Conservation (phyloP, 2,329 filamentous ascomycete species). For the Colletotrichum gloeosporioides region DNA sequence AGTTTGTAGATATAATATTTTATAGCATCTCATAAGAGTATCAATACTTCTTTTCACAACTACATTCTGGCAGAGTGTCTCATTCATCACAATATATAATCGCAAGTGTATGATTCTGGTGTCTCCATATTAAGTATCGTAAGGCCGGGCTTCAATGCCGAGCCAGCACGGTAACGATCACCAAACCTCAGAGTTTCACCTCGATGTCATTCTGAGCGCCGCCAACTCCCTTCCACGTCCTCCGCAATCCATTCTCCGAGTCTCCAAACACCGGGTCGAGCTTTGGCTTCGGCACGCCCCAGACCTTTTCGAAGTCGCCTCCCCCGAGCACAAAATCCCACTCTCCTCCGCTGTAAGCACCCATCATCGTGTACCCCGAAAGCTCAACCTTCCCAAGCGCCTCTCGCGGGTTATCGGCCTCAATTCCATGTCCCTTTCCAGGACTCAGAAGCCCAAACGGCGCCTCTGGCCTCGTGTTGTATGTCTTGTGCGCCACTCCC, state of each 20-base stretch:
- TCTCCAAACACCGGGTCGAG: conserved; percentile 53
- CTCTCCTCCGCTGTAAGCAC: conserved; percentile 52
- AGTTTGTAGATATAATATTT: too few relatives aligned
- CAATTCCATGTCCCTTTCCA: conserved; percentile 42
- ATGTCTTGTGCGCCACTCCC: conserved; percentile 61
- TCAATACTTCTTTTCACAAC: too few relatives aligned
- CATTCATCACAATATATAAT: not conserved
- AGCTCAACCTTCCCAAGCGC: conserved; percentile 41
- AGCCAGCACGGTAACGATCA: not conserved
- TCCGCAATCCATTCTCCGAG: conserved; percentile 26
- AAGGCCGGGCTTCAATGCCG: not conserved
- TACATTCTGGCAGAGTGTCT: not conserved
- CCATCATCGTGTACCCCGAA: conserved; percentile 41
- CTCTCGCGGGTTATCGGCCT: conserved; percentile 32
- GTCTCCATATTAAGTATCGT: not conserved
- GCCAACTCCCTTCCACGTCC: conserved; percentile 42
- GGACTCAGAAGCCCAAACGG: conserved; percentile 45
- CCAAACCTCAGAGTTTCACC: not conserved
- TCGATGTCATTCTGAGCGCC: not conserved
- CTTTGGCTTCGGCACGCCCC: conserved; percentile 48
- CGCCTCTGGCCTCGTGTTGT: conserved; percentile 41
- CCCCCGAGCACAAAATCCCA: conserved; percentile 59
- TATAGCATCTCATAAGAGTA: too few relatives aligned
- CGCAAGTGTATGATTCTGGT: not conserved
- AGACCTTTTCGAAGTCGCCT: conserved; percentile 45